Percentiles rank a stretch among this genome's conserved stretches.
Evolutionary conservation across 805 yeast genomes (phyloP).

Genomic region (Metschnikowia hibisci): DNA sequence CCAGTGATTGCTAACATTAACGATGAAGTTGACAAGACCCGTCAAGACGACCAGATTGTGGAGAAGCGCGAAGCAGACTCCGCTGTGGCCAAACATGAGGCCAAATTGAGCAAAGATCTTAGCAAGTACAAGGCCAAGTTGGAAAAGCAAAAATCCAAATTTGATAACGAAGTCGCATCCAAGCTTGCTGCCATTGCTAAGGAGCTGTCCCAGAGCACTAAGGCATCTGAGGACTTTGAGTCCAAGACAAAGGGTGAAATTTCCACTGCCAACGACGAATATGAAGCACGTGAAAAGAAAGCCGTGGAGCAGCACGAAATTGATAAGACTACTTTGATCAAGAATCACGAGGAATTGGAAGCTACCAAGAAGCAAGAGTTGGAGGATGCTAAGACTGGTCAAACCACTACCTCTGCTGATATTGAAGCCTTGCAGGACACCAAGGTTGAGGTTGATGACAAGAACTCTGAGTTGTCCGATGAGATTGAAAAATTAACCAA

Average conservation of each 20-base stretch:
- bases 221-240: conserved; percentile 34
- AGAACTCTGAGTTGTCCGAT: conserved; percentile 34
- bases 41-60: conserved; percentile 41
- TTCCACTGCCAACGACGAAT: conserved; percentile 43
- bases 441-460: conserved; percentile 38
- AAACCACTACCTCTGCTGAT: conserved; percentile 40
- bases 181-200: conserved; percentile 24
- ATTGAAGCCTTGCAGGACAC: conserved; percentile 44
- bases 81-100: conserved; percentile 34
- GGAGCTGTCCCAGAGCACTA: conserved; percentile 26
- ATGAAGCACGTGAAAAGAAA: conserved; percentile 42
- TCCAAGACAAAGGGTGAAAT: conserved; percentile 40
- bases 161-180: conserved; percentile 40
- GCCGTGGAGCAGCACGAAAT: conserved; percentile 45
- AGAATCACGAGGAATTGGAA: conserved; percentile 43
- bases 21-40: conserved; percentile 43
- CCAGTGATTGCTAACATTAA: conserved; percentile 51
- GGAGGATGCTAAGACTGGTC: conserved; percentile 38
- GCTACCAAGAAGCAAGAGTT: conserved; percentile 43
- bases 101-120: conserved; percentile 33
- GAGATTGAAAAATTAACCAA: conserved; percentile 42
- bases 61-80: conserved; percentile 36
- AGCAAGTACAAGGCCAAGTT: conserved; percentile 36
- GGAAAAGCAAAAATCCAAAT: conserved; percentile 34
- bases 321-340: conserved; percentile 40